Percentiles rank a stretch among this genome's conserved stretches.
These are phyloP conservation scores for Gymnopilus junonius DNA, from an alignment of 768 basidiomycete genomes.

Conservation along the genomic window DNA sequence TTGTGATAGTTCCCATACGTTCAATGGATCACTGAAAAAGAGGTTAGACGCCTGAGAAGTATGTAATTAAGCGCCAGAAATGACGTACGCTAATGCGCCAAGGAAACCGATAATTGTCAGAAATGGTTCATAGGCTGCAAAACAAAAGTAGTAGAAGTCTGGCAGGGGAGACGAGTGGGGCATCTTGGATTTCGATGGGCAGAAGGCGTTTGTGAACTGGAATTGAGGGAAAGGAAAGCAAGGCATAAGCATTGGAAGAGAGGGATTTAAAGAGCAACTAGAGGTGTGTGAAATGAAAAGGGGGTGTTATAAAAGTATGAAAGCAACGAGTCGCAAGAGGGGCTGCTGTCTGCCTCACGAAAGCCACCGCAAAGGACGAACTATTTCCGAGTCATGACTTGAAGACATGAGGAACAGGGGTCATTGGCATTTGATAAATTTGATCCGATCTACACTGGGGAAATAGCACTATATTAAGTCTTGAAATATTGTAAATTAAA, in stretches of 20 bases:
- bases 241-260: not conserved
- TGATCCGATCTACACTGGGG: not conserved
- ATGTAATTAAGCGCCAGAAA: conserved; percentile 2
- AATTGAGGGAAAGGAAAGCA: conserved; percentile 4
- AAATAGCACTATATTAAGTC: no score
- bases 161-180: conserved; percentile 65
- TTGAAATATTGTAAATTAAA: no score
- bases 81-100: conserved; percentile 56
- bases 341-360: not conserved
- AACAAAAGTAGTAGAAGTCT: conserved; percentile 72
- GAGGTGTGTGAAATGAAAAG: not conserved
- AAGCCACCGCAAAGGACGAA: not conserved
- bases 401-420: conserved; percentile 1
- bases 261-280: conserved; percentile 5
- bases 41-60: conserved; percentile 15
- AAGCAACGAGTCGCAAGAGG: not conserved
- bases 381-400: not conserved
- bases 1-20: conserved; percentile 46
- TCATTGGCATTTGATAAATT: not conserved
- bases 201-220: conserved; percentile 14
- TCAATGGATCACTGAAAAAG: conserved; percentile 57
- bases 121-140: conserved; percentile 76
- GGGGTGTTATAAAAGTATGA: not conserved
- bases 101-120: conserved; percentile 67
- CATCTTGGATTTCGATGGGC: conserved; percentile 32